These are phyloP conservation scores for Xylariales sp. DNA, from an alignment of 2,329 filamentous ascomycete genomes.

Conservation along the genomic window DNA sequence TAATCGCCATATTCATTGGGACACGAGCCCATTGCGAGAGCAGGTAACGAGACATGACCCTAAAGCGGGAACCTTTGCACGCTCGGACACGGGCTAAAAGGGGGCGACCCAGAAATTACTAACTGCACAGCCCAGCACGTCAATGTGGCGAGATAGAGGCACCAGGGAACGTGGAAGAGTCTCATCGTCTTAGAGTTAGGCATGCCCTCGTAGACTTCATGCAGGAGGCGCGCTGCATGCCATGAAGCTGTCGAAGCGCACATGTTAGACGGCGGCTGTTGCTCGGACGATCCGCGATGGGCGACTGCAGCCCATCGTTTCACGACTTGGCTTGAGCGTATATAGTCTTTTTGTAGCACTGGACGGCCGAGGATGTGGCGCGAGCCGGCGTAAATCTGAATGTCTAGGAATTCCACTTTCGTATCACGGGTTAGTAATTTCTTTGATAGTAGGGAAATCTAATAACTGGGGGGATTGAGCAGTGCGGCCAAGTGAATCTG, in stretches of 20 bases:
- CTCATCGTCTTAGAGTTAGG: conserved; percentile 64
- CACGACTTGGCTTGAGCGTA: conserved; percentile 62
- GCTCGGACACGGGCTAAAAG: too few relatives aligned
- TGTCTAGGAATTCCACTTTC: conserved; percentile 65
- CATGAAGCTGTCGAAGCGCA: conserved; percentile 59
- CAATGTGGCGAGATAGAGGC: conserved; percentile 68
- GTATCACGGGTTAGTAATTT: background rate
- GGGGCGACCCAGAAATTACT: background rate
- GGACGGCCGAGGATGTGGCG: conserved; percentile 68
- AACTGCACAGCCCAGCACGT: conserved; percentile 68
- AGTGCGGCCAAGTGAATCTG: background rate
- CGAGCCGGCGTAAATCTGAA: conserved; percentile 72
- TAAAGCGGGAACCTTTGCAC: background rate
- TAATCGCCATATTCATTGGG: background rate
- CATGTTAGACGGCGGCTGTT: conserved; percentile 34
- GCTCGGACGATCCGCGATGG: background rate
- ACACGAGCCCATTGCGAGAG: background rate
- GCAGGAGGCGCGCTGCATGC: conserved; percentile 65
- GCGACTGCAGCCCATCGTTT: conserved; percentile 59
- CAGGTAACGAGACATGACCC: background rate
- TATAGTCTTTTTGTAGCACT: conserved; percentile 62
- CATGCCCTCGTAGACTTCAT: conserved; percentile 61
- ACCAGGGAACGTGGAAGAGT: conserved; percentile 72
- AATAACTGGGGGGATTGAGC: background rate
- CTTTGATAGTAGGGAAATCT: background rate